phyloP scores from a whole-genome alignment of 2,329 filamentous ascomycete species.

The Verticillium nubilum region DNA sequence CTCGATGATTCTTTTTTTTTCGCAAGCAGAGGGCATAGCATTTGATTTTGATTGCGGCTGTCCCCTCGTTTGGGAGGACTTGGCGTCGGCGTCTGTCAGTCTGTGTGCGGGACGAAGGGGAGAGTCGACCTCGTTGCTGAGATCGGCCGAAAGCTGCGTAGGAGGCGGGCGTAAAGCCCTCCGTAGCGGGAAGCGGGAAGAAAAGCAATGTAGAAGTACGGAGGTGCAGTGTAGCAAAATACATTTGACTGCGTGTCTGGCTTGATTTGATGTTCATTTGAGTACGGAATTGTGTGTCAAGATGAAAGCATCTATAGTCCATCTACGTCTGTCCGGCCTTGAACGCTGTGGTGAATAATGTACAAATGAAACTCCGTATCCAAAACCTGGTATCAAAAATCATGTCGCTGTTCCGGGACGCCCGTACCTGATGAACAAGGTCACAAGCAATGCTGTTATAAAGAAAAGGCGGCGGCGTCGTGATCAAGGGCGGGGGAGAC shows the following conservation, averaged over 20 bases:
- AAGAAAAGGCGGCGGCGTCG: background rate
- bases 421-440: background rate
- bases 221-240: background rate
- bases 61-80: background rate
- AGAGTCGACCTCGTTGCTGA: background rate
- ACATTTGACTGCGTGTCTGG: background rate
- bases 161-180: background rate
- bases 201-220: background rate
- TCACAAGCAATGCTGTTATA: background rate
- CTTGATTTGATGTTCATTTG: background rate
- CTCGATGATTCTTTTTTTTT: background rate
- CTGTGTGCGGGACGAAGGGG: background rate
- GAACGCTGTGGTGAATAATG: background rate
- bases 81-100: background rate
- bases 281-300: background rate
- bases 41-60: too few species aligned
- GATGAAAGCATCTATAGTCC: too few species aligned
- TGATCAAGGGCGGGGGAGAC: background rate
- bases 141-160: background rate
- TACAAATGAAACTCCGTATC: background rate
- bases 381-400: background rate
- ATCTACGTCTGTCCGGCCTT: background rate
- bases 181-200: background rate
- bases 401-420: background rate
- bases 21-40: background rate